Conservation (phyloP, 441 rosid genomes). For the Geranium incanum region DNA sequence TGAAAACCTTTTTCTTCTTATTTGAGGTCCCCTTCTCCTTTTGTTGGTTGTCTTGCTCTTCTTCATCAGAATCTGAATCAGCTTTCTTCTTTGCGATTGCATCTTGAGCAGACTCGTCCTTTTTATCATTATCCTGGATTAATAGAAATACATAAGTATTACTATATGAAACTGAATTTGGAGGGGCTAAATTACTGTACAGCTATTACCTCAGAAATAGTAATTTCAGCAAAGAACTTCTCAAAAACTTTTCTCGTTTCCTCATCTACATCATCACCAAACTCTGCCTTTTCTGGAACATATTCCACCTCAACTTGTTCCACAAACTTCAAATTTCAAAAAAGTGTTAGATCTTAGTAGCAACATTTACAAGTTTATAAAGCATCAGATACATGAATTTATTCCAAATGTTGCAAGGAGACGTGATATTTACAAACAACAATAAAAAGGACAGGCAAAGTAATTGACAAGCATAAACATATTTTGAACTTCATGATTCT, state of each 20-base stretch:
- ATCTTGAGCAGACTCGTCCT: slow-evolving; percentile 56
- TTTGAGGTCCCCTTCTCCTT: slow-evolving; percentile 83
- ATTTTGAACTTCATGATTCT: no score
- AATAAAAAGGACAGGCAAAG: no score
- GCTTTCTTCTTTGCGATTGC: slow-evolving; percentile 50
- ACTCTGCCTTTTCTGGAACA: slow-evolving; percentile 74
- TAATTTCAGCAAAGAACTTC: slow-evolving; percentile 54
- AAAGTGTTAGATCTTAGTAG: background rate
- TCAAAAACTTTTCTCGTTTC: slow-evolving; percentile 76
- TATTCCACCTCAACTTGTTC: slow-evolving; percentile 78
- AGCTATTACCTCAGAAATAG: slow-evolving; percentile 49
- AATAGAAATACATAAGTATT: slow-evolving; percentile 7
- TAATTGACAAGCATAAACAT: no score
- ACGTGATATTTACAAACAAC: no score
- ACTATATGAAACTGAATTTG: background rate
- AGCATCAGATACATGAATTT: background rate
- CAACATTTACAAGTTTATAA: background rate
- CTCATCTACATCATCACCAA: slow-evolving; percentile 69
- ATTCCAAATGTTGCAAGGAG: no score
- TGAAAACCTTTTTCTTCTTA: slow-evolving; percentile 80
- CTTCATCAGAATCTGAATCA: slow-evolving; percentile 70
- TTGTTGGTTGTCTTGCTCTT: slow-evolving; percentile 49
- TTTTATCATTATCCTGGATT: slow-evolving; percentile 52
- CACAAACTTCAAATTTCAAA: slow-evolving; percentile 28
- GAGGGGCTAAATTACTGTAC: slow-evolving; percentile 2